A percentile compares a stretch with the other conserved stretches of the same genome.
These are phyloP conservation scores for Fusarium sp. DNA, from an alignment of 2,329 filamentous ascomycete genomes.

Conservation along the genomic window DNA sequence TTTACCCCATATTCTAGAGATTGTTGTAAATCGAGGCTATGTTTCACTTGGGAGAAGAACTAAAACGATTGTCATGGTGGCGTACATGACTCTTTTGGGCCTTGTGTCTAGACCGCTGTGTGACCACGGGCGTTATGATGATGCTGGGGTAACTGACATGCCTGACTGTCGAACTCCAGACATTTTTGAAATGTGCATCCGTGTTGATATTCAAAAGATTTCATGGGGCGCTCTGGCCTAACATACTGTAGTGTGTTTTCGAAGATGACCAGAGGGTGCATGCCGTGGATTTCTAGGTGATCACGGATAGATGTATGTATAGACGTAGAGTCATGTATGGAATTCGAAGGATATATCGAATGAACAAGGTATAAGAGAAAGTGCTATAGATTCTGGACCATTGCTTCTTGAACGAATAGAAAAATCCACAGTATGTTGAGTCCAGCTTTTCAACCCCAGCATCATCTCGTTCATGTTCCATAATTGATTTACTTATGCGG, in stretches of 20 bases:
- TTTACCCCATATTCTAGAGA: constrained; percentile 12
- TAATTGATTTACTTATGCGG: constrained; percentile 1
- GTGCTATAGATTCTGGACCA: too few relatives aligned
- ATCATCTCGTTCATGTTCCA: neutral
- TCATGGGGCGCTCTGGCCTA: neutral
- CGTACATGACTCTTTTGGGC: constrained; percentile 7
- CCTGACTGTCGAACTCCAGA: neutral
- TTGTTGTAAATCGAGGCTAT: constrained; percentile 13
- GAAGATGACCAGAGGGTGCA: neutral
- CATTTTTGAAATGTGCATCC: neutral
- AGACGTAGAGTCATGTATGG: neutral
- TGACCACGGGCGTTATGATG: neutral
- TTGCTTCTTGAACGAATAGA: neutral
- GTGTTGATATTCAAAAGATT: neutral
- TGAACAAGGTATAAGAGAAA: neutral
- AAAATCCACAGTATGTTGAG: neutral
- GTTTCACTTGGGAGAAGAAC: constrained; percentile 6
- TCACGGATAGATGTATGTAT: neutral
- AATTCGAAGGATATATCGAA: neutral
- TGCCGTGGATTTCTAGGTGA: neutral
- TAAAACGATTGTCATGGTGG: neutral
- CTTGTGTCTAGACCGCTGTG: constrained; percentile 1
- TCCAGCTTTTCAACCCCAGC: neutral
- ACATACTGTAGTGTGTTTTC: neutral
- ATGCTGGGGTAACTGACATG: constrained; percentile 21